These are phyloP conservation scores for Talaromyces verruculosus DNA, from an alignment of 2,329 filamentous ascomycete genomes.

Conservation along the genomic window DNA sequence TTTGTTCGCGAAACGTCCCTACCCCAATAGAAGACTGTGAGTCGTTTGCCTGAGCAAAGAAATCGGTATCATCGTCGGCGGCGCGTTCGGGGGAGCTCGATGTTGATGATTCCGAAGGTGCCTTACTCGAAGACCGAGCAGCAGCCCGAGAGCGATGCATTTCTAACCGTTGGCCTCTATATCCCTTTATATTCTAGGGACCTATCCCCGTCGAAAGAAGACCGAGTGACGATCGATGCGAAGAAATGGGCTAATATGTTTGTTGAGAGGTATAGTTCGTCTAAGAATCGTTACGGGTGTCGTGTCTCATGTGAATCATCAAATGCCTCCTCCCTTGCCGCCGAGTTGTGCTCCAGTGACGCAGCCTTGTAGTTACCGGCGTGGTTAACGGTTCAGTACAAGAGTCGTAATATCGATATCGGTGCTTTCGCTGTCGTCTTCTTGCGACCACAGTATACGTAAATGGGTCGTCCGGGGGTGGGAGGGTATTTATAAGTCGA, in stretches of 20 bases:
- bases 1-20: slow-evolving; percentile 73
- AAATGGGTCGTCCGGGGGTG: not conserved
- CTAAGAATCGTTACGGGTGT: not conserved
- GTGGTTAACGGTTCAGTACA: not conserved
- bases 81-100: slow-evolving; percentile 54
- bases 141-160: slow-evolving; percentile 40
- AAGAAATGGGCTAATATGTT: not conserved
- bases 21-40: slow-evolving; percentile 88
- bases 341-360: not conserved
- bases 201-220: slow-evolving; percentile 5
- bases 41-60: slow-evolving; percentile 81
- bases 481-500: not conserved
- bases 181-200: slow-evolving; percentile 2
- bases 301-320: slow-evolving; percentile 10
- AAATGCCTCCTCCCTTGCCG: slow-evolving; percentile 4
- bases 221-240: not conserved
- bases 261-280: not conserved
- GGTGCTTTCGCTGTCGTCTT: not conserved
- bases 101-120: slow-evolving; percentile 45
- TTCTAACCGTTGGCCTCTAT: slow-evolving; percentile 24
- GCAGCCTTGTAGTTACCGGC: not conserved
- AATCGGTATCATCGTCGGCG: slow-evolving; percentile 87
- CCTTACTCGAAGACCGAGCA: slow-evolving; percentile 41
- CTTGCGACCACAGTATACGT: not conserved
- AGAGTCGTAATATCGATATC: not conserved